These are phyloP conservation scores for Podospora tetraspora DNA, from an alignment of 495 filamentous ascomycete genomes.

Conservation along the genomic window DNA sequence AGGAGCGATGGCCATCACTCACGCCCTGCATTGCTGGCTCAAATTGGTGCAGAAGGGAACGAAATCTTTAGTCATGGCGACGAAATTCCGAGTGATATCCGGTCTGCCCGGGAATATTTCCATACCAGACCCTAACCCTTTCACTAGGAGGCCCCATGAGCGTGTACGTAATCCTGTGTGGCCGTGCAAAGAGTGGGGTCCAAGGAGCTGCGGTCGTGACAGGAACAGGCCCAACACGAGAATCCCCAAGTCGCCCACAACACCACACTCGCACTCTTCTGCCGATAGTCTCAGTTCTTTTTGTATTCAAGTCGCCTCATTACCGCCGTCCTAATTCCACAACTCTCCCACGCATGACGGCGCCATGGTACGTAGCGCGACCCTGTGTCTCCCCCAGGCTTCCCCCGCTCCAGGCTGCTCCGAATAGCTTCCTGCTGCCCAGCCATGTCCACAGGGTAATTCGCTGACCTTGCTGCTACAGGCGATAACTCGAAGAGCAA, in stretches of 20 bases:
- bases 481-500: constrained; percentile 54
- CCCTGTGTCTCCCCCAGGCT: background rate
- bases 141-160: background rate
- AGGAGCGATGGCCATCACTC: background rate
- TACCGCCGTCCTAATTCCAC: background rate
- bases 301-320: background rate
- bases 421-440: background rate
- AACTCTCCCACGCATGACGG: background rate
- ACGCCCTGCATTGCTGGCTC: background rate
- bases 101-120: background rate
- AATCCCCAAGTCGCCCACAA: background rate
- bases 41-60: background rate
- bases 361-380: background rate
- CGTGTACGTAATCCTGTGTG: background rate
- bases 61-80: background rate
- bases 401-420: background rate
- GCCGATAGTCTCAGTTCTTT: background rate
- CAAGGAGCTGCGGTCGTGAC: background rate
- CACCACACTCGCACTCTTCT: background rate
- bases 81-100: background rate
- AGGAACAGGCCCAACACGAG: background rate
- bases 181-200: background rate
- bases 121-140: background rate
- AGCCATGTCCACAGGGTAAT: background rate
- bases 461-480: constrained; percentile 18